A percentile compares a stretch with the other conserved stretches of the same genome.
Conservation (phyloP, 441 rosid species). For the Croton setiger region DNA sequence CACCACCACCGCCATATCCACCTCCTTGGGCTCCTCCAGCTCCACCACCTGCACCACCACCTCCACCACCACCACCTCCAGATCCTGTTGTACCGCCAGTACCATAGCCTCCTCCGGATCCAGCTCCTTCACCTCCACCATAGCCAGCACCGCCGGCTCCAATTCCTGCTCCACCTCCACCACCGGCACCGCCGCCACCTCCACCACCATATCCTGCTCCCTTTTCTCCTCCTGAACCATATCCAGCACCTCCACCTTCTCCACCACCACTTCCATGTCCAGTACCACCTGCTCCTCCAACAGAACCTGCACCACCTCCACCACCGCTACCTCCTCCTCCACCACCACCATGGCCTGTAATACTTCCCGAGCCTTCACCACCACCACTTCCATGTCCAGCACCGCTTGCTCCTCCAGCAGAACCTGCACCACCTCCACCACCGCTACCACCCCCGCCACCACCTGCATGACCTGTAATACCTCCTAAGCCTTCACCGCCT, state of each 20-base stretch:
- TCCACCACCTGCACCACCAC: not conserved
- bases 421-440: conserved; percentile 7
- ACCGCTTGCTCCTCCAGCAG: too few relatives aligned
- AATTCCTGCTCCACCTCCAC: not conserved
- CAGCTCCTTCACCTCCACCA: not conserved
- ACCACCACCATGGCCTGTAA: not conserved
- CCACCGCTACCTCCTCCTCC: not conserved
- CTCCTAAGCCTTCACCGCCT: too few relatives aligned
- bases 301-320: not conserved
- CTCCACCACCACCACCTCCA: not conserved
- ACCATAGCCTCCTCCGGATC: not conserved
- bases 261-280: not conserved
- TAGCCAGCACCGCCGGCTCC: not conserved
- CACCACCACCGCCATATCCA: not conserved
- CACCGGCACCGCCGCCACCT: conserved; percentile 9
- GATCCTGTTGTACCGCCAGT: not conserved
- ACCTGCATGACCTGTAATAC: conserved; percentile 3
- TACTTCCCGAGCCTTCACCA: too few relatives aligned
- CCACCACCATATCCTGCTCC: not conserved
- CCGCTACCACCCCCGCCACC: not conserved
- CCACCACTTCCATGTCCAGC: not conserved
- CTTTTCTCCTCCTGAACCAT: not conserved
- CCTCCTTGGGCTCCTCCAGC: not conserved
- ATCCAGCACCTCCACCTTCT: not conserved
- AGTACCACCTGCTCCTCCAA: not conserved